Evolutionary conservation across 495 filamentous ascomycete genomes (phyloP).

Genomic region (Rostrohypoxylon terebratum): DNA sequence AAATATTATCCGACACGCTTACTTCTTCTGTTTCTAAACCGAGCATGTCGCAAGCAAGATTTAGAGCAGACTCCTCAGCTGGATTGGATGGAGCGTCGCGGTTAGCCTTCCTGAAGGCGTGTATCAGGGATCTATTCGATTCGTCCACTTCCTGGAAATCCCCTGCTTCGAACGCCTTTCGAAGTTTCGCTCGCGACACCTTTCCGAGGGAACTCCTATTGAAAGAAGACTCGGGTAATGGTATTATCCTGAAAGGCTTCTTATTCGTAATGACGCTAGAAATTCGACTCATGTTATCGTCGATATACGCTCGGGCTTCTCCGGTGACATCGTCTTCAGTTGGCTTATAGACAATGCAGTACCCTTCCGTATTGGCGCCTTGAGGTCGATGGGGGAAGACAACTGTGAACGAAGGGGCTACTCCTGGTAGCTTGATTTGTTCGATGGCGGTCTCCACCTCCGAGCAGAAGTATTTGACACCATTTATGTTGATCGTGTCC

Average conservation of each 20-base stretch:
- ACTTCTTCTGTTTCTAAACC: conserved; percentile 4
- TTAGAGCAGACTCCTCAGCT: background rate
- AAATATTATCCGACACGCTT: conserved; percentile 11
- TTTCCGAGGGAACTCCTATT: conserved; percentile 1
- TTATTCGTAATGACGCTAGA: conserved; percentile 7
- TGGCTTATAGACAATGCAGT: conserved; percentile 6
- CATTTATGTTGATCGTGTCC: conserved; percentile 12
- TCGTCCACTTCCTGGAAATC: conserved; percentile 3
- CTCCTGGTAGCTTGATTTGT: background rate
- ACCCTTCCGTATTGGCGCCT: conserved; percentile 2
- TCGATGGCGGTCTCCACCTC: conserved; percentile 6
- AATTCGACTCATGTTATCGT: conserved; percentile 8
- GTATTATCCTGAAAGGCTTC: conserved; percentile 10
- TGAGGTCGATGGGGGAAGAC: conserved; percentile 11
- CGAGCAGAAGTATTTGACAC: conserved; percentile 14
- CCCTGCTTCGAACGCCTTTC: conserved; percentile 8
- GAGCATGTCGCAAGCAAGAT: conserved; percentile 16
- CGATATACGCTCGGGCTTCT: background rate
- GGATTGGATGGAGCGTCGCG: background rate
- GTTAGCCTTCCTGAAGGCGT: conserved; percentile 5
- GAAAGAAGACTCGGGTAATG: background rate
- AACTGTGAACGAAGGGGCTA: background rate
- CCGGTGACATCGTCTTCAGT: background rate
- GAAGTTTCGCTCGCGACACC: conserved; percentile 8
- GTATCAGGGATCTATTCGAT: background rate